phyloP scores from a whole-genome alignment of 371 early-diverging fungal genomes.

The Aphelidium insulamus region DNA sequence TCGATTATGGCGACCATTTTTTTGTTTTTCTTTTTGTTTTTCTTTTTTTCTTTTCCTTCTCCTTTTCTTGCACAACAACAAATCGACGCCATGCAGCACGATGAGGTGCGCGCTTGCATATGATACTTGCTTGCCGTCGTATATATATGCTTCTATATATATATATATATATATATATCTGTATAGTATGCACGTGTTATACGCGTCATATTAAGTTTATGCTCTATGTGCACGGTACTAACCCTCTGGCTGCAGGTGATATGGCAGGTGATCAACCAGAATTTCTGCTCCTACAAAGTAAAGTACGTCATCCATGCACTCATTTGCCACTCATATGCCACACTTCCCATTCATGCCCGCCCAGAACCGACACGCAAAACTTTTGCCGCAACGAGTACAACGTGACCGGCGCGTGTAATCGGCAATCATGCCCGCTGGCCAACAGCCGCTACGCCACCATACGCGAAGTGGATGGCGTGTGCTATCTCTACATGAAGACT shows the following conservation, averaged over 20 bases:
- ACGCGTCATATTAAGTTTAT: too few relatives aligned
- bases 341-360: background rate
- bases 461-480: conserved; percentile 63
- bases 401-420: conserved; percentile 93
- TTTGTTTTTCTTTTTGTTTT: background rate
- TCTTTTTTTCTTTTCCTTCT: too few relatives aligned
- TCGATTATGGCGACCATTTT: background rate
- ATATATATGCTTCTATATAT: too few relatives aligned
- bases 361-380: conserved; percentile 52
- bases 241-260: too few relatives aligned
- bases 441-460: conserved; percentile 97
- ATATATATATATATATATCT: too few relatives aligned
- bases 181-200: too few relatives aligned
- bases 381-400: conserved; percentile 97
- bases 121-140: too few relatives aligned
- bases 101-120: too few relatives aligned
- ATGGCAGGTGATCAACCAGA: conserved; percentile 78
- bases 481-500: conserved; percentile 89
- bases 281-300: conserved; percentile 91
- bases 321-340: background rate
- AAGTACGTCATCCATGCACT: conserved; percentile 29
- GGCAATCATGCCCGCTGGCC: conserved; percentile 93
- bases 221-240: too few relatives aligned
- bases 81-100: conserved; percentile 15
- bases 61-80: too few relatives aligned